Evolutionary conservation across 768 basidiomycete genomes (phyloP), one percentile per base, ranked within the genome.

Genomic region (Polyporus arcularius): DNA sequence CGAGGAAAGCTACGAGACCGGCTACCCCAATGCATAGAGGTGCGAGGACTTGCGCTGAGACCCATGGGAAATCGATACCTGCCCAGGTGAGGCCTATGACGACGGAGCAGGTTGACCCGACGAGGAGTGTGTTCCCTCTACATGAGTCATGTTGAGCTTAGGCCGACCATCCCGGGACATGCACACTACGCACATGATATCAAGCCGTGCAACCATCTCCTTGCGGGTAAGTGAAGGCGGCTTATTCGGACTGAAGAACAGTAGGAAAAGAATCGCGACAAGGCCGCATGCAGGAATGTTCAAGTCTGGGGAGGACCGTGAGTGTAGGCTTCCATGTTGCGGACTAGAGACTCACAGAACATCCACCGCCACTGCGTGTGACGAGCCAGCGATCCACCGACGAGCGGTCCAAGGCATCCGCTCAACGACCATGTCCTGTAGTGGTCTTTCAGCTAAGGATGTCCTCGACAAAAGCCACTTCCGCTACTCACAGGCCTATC

Each of bases 21-120:
- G 66, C 60, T 4, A 67, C 41, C 2, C 78, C 78, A 35, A 77
- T 31, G 28, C 72, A 53, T 7, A 80, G 69, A 0, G 78, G 78
- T 1, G 70, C 73, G 39, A 79, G 67, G 8, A 76, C 71, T 7
- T 60, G 64, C 14, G 57, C 65, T 0, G 72, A 73, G 0, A 52
- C 41, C 78, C 79, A 79, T 0, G 74, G 49, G 63, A 73, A 77
- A 4, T 67, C 55, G 32, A 74, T 68, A 11, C 79, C 78, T 26
- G 71, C 78, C 74, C 69, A 73, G 58, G 71, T 65, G 42, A 73
- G 53, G 11, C 58, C 66, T 35, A 72, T 55, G 14, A 55, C 47
- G 45, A 55, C 28, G 5, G 69, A 32, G 9, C 46, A 59, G 12
- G 67, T 54, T 41, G 62, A 56, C 1, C 58, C 53, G 15, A 69